Percentiles rank a stretch among this genome's conserved stretches.
These are phyloP conservation scores for Moelleriella libera DNA, from an alignment of 2,329 filamentous ascomycete genomes.

Conservation along the genomic window DNA sequence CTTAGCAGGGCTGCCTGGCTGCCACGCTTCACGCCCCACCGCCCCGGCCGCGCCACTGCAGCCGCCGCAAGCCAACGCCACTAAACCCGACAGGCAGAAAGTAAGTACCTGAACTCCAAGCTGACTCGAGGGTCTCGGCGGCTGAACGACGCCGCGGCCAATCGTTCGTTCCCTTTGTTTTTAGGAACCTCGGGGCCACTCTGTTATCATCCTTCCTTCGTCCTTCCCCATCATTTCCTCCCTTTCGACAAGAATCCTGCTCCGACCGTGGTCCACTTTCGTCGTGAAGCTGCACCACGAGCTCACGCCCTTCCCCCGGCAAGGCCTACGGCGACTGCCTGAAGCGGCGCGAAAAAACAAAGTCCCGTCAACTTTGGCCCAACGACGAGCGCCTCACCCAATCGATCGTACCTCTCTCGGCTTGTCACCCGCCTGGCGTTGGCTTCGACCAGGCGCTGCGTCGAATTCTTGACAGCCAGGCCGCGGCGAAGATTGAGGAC, in stretches of 20 bases:
- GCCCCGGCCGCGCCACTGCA: not conserved
- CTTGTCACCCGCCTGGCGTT: not conserved
- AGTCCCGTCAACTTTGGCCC: not conserved
- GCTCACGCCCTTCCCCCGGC: no score
- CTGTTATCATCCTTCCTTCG: not conserved
- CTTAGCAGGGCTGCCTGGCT: no score
- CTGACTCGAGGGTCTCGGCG: not conserved
- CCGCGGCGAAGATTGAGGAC: not conserved
- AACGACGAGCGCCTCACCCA: not conserved
- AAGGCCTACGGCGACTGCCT: no score
- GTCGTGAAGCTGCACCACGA: no score
- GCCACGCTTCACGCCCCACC: no score
- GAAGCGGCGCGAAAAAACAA: no score
- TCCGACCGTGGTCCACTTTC: no score
- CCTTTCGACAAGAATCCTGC: not conserved
- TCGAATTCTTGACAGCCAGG: not conserved
- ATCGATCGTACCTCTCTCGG: not conserved
- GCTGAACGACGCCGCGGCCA: not conserved
- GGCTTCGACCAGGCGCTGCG: not conserved
- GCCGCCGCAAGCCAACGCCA: not conserved
- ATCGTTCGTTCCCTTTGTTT: not conserved
- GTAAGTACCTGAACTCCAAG: not conserved
- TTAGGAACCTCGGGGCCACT: not conserved
- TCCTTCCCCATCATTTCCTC: not conserved
- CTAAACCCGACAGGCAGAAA: not conserved